Base-by-base conservation (phyloP, 2,329 filamentous ascomycete genomes). In the Orbilia brochopaga region DNA sequence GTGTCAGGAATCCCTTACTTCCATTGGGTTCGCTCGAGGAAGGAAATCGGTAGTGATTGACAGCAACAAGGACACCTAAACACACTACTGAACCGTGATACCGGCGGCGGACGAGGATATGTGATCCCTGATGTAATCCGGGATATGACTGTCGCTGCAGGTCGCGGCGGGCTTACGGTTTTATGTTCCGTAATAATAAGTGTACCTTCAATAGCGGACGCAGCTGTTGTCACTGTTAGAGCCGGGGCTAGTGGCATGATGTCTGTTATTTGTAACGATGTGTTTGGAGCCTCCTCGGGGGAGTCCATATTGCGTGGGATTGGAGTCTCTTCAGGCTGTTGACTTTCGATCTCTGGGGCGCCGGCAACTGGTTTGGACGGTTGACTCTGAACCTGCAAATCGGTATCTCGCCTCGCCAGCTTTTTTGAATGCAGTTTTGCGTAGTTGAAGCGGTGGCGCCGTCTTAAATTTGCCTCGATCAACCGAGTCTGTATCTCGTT, bases 41-140 rank as follows among this genome's bases (percentile, higher is more conserved):
- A 52, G 4, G 65, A 27, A 0, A 54, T 21, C 4, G 65, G 65
- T 1, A 69, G 50, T 3, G 65, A 53, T 40, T 69, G 57, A 1
- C 35, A 27, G n/a, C 65, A 69, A 17, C 65, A 69, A 37, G 65
- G 65, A 19, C 65, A 69, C 10, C 4, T 52, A 19, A 69, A 69
- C 44, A 58, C 35, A 1, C 11, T 48, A 15, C 58, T 19, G 1
- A 13, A 52, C 27, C 4, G 30, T 15, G 44, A 15, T 15, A 62
- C 24, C 3, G 5, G 23, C 5, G 65, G 65, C 17, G 65, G 65
- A 1, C 57, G 42, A 17, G 65, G 65, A 15, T 69, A 69, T 13
- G 10, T 13, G 27, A 58, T 54, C n/a, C 40, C 57, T 4, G 51
- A 56, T 1, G 42, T 19, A 1, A 46, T 58, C 5, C 48, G 42